A percentile compares a stretch with the other conserved stretches of the same genome.
These are phyloP conservation scores for Solanum pennellii DNA, from an alignment of 257 asterid species.

Conservation along the genomic window DNA sequence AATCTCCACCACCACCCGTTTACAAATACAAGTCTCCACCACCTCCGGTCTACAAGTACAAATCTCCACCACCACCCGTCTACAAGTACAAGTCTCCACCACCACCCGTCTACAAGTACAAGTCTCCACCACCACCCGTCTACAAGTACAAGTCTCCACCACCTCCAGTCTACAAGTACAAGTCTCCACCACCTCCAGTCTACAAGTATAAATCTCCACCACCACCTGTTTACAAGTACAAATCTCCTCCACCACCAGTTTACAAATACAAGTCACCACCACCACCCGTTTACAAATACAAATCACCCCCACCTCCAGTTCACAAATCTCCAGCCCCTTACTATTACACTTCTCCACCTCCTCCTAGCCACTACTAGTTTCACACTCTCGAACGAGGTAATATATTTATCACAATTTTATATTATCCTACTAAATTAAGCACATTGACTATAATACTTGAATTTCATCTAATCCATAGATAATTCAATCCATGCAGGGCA, in stretches of 20 bases:
- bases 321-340: background rate
- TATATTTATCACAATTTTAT: background rate
- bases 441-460: background rate
- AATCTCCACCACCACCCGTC: background rate
- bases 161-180: background rate
- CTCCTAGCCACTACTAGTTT: constrained; percentile 12
- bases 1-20: background rate
- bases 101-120: background rate
- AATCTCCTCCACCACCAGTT: background rate
- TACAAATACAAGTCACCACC: background rate
- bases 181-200: background rate
- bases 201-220: background rate
- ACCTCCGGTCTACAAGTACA: background rate
- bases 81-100: background rate
- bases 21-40: background rate
- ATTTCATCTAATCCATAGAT: background rate
- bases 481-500: background rate
- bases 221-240: background rate
- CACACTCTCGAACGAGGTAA: background rate
- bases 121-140: rapidly evolving
- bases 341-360: constrained; percentile 10
- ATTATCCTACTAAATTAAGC: background rate
- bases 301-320: background rate
- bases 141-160: background rate
- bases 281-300: background rate